Percentiles rank a stretch among this genome's conserved stretches.
phyloP scores from a whole-genome alignment of 345 rosid genomes.

The Dimocarpus longan region DNA sequence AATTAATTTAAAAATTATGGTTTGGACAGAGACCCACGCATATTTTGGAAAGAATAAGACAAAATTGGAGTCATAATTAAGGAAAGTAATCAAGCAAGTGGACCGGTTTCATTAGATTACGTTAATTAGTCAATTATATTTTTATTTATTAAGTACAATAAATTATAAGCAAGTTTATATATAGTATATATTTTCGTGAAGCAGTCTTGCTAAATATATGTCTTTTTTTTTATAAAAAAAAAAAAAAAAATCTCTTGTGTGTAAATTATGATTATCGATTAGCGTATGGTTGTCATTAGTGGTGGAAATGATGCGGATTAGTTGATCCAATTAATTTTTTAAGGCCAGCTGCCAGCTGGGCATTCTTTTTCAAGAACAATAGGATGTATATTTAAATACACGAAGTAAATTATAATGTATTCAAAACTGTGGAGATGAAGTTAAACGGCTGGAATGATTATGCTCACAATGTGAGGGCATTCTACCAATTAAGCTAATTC shows the following conservation, averaged over 20 bases:
- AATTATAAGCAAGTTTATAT: neutral
- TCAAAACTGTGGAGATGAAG: no score
- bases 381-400: no score
- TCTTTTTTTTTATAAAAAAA: neutral
- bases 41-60: neutral
- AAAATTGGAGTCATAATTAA: neutral
- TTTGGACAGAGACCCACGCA: neutral
- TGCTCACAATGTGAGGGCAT: no score
- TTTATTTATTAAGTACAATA: neutral
- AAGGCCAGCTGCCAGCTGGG: neutral
- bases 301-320: neutral
- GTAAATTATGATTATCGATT: neutral
- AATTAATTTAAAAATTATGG: neutral
- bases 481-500: no score
- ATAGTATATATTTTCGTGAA: no score
- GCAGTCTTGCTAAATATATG: neutral
- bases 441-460: no score
- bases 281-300: neutral
- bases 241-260: no score
- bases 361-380: neutral
- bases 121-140: neutral
- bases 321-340: neutral
- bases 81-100: neutral
- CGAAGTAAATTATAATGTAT: no score
- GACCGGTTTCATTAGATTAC: constrained; percentile 4